These are phyloP conservation scores for Fusarium marasasianum DNA, from an alignment of 2,329 filamentous ascomycete genomes.

Conservation along the genomic window DNA sequence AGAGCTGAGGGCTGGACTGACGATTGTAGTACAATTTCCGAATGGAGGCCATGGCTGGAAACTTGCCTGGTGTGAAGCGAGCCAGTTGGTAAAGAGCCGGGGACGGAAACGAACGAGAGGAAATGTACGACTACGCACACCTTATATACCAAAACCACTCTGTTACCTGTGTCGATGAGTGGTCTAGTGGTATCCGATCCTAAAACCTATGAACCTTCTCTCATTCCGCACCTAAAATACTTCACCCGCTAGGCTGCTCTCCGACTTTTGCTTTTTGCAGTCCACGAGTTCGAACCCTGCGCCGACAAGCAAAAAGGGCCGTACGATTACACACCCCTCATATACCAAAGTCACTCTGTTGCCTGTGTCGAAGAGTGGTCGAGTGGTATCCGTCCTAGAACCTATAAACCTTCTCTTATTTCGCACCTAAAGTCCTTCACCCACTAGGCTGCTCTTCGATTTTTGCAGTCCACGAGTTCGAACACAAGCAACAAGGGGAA, in stretches of 20 bases:
- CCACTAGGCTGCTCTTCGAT: neutral
- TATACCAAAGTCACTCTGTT: neutral
- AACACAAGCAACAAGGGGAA: neutral
- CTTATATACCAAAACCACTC: neutral
- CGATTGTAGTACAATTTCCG: constrained; percentile 86
- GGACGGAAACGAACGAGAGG: neutral
- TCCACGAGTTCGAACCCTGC: neutral
- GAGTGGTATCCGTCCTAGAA: neutral
- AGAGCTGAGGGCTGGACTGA: constrained; percentile 36
- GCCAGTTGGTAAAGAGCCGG: constrained; percentile 81
- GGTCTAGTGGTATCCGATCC: neutral
- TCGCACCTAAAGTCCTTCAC: neutral
- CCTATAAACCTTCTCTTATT: neutral
- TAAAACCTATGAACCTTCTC: neutral
- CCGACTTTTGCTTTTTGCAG: neutral
- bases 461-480: neutral
- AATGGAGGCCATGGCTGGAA: constrained; percentile 84
- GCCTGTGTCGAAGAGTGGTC: neutral
- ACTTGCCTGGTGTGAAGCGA: constrained; percentile 92
- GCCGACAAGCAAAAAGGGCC: neutral
- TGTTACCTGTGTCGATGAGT: neutral
- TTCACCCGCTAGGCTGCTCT: neutral
- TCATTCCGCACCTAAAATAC: neutral
- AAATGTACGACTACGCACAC: constrained; percentile 28
- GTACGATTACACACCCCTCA: constrained; percentile 19